Base-by-base conservation (phyloP, 129 eudicot species). In the Lactuca saligna region DNA sequence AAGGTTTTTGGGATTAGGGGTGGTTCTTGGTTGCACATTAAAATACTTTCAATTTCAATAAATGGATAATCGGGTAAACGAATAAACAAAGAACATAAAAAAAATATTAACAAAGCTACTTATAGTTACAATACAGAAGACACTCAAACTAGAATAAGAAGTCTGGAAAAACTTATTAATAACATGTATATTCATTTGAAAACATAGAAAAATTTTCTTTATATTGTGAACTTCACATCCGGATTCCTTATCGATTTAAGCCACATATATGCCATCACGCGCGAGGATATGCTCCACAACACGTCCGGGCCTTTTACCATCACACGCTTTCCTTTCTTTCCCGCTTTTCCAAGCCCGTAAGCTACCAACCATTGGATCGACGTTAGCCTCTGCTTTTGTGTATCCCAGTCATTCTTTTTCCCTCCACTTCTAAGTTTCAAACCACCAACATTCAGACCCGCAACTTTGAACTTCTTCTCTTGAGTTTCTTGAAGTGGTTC, bases 191-290 rank as follows among this genome's bases (percentile, higher is more conserved):
- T 35, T 33, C 62, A 61, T 50, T 39, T 41, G 41, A 72, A 64
- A 73, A 13, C 32, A 6, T 63, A 8, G 4, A 0, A 8, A 73
- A 41, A 11, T 3, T 16, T 25, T 67, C 25, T 51, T 75, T 51
- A 88, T 73, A 67, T 63, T 63, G 61, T 75, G 70, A 93, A 89
- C 77, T 79, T 93, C 41, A 93, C 86, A 66, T 93, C 97, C 7
- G 99, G 99, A 73, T 89, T 93, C 73, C 99, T 78, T 63, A 89
- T 87, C 14, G 95, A 71, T 68, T 85, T 89, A 41, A 93, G 99
- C 99, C 99, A 93, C 97, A 93, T 89, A 71, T 93, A 97, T 2
- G 97, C 97, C 88, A 93, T 83, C 35, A 89, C 85, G 5, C 99
- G 75, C 0, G 92, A 93, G 5, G 95, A 89, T 54, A 93, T 75